Evolutionary conservation across 2,329 filamentous ascomycete genomes (phyloP), one percentile per base, ranked within the genome.

Genomic region (Clarireedia monteithiana): DNA sequence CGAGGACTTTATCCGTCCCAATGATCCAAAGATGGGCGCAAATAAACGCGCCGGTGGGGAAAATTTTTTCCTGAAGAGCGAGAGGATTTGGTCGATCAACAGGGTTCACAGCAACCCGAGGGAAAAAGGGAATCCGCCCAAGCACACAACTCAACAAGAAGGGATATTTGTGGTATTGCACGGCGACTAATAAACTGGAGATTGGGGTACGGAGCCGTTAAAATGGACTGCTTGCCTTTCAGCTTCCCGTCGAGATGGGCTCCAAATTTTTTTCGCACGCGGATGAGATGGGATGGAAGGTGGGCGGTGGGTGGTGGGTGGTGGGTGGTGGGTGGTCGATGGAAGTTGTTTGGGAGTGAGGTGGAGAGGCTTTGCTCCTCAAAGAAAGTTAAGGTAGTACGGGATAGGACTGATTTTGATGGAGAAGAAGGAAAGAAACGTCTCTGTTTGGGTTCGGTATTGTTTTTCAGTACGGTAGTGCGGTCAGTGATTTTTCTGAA

Each of bases 21-120:
- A 53, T 46, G 50, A 46, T 53, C 20, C 53, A 50, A 45, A 55
- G 47, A 55, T 51, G 53, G 47, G 38, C 38, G 47, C 26, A 50
- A 45, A 55, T 55, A 55, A 51, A 55, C 53, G 53, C 53, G 53
- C 38, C 50, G 53, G 53, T 55, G 53, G 53, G 53, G 53, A 55
- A 42, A 39, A n/a, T 23, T 39, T 40, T 53, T 53, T 48, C 34
- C 34, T 50, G 26, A 38, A 17, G 10, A 50, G 27, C 40, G 15
- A 40, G 53, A 55, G 38, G 36, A 42, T 49, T 26, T 14, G 38
- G 47, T 55, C 47, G 53, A 55, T 55, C 27, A 55, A 44, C 53
- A 55, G 53, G 53, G 53, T 51, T 48, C 53, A 12, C 38, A 42
- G 23, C 46, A 40, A 55, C 24, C 30, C 44, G 26, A 38, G 36